phyloP scores from a whole-genome alignment of 805 yeast genomes.

The Candida taoyuanica region DNA sequence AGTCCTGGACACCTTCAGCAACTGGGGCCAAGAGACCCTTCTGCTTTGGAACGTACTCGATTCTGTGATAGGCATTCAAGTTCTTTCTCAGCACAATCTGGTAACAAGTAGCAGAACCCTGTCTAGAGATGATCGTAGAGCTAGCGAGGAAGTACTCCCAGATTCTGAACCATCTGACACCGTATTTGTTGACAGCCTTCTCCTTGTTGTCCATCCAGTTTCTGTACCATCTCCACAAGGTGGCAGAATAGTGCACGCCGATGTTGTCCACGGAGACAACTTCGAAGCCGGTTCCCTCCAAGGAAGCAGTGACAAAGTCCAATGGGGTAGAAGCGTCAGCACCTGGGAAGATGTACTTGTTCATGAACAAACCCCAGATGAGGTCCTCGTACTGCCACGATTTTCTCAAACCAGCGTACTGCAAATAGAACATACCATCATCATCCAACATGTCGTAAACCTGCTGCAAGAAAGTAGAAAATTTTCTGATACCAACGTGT shows the following conservation, averaged over 20 bases:
- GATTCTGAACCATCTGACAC: conserved; percentile 85
- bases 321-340: conserved; percentile 95
- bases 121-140: conserved; percentile 82
- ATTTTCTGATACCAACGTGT: conserved; percentile 90
- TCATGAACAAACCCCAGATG: conserved; percentile 93
- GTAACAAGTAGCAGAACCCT: conserved; percentile 89
- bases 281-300: conserved; percentile 86
- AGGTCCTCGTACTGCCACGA: conserved; percentile 93
- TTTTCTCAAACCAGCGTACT: conserved; percentile 87
- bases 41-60: conserved; percentile 76
- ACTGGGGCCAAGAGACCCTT: conserved; percentile 63
- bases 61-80: conserved; percentile 76
- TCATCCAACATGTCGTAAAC: conserved; percentile 86
- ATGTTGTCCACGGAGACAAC: conserved; percentile 78
- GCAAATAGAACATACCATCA: conserved; percentile 83
- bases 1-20: conserved; percentile 43
- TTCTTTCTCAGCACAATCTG: conserved; percentile 90
- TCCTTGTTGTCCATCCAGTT: conserved; percentile 88
- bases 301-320: conserved; percentile 68
- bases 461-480: conserved; percentile 68
- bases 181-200: conserved; percentile 71
- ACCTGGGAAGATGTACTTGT: conserved; percentile 95
- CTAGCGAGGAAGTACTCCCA: conserved; percentile 89
- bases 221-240: conserved; percentile 91
- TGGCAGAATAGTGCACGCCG: conserved; percentile 90